Conservation (phyloP, 805 yeast species). For the Lachancea kluyveri region DNA sequence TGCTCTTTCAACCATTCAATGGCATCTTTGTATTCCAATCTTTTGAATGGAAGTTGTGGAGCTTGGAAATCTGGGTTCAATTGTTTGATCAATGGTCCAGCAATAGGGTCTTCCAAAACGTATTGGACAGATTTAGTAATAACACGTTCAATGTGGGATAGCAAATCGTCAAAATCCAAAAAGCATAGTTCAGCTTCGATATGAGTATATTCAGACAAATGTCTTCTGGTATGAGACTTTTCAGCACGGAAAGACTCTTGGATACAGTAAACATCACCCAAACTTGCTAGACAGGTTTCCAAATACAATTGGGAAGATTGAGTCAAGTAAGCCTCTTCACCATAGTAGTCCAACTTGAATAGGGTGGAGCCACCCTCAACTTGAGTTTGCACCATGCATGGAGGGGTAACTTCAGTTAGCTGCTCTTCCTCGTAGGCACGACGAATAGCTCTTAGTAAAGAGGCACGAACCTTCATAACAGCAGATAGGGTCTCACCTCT, state of each 20-base stretch:
- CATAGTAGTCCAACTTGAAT: conserved; percentile 89
- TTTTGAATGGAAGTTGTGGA: conserved; percentile 80
- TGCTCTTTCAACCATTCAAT: conserved; percentile 95
- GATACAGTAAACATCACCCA: conserved; percentile 95
- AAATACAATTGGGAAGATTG: conserved; percentile 95
- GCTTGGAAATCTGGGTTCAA: conserved; percentile 87
- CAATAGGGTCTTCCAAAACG: conserved; percentile 82
- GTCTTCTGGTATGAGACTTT: conserved; percentile 98
- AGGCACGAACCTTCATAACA: conserved; percentile 91
- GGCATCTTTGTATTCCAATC: conserved; percentile 89
- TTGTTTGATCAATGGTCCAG: conserved; percentile 84
- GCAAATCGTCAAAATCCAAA: conserved; percentile 77
- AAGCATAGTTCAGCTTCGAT: conserved; percentile 93
- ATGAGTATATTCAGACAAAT: conserved; percentile 93
- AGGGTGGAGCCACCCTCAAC: conserved; percentile 99
- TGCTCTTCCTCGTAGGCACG: conserved; percentile 69
- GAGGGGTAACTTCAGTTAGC: conserved; percentile 91
- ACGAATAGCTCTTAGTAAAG: conserved; percentile 67
- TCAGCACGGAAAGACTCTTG: conserved; percentile 99
- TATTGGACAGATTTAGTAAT: conserved; percentile 63
- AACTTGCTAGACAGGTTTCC: conserved; percentile 92
- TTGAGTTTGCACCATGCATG: conserved; percentile 99
- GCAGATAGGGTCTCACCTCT: conserved; percentile 94
- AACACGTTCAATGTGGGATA: conserved; percentile 77
- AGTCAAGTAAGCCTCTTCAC: conserved; percentile 93